phyloP scores from a whole-genome alignment of 2,329 filamentous ascomycete species.

The Trichoderma atrobrunneum region DNA sequence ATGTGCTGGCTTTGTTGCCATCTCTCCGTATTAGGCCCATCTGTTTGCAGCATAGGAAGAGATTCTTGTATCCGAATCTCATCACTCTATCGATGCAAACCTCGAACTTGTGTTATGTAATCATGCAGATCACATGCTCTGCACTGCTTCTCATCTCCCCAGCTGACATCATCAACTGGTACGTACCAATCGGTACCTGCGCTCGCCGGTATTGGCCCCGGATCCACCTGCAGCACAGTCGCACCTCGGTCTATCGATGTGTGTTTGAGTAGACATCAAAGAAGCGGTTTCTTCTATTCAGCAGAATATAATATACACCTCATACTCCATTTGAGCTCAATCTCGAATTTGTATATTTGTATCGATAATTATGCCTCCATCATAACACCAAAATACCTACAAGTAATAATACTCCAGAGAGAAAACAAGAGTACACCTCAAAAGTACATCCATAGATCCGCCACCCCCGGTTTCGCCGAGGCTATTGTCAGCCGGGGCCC shows the following conservation, averaged over 20 bases:
- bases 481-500: slow-evolving; percentile 11
- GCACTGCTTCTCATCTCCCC: neutral
- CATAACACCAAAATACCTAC: neutral
- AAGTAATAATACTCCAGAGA: neutral
- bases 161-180: neutral
- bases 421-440: neutral
- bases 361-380: neutral
- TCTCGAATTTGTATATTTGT: too few species aligned
- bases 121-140: neutral
- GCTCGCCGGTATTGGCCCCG: neutral
- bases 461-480: slow-evolving; percentile 21
- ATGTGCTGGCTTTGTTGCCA: neutral
- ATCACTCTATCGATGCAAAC: neutral
- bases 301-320: too few species aligned
- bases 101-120: neutral
- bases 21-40: neutral
- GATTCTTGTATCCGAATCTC: neutral
- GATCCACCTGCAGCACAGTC: neutral
- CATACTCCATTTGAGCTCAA: too few species aligned
- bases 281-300: too few species aligned
- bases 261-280: neutral
- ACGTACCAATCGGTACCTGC: neutral
- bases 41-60: neutral
- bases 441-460: neutral
- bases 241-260: slow-evolving; percentile 1